phyloP scores from a whole-genome alignment of 106 monocot genomes.

The Hemerocallis citrina region DNA sequence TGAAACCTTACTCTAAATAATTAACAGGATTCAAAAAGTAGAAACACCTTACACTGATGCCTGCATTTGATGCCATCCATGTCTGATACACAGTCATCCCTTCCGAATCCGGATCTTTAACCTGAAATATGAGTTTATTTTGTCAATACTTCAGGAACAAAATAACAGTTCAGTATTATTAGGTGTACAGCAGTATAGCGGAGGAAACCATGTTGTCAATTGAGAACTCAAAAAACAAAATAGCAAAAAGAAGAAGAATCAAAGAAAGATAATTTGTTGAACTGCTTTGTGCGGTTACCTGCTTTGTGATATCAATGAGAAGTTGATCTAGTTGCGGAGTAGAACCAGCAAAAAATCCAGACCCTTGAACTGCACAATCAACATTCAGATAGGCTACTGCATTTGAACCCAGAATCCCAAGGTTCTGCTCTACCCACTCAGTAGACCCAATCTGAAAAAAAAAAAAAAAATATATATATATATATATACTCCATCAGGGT shows the following conservation, averaged over 20 bases:
- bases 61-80: conserved; percentile 40
- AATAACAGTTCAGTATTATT: too few relatives aligned
- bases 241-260: not conserved
- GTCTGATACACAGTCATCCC: conserved; percentile 51
- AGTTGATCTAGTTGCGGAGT: conserved; percentile 86
- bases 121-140: conserved; percentile 24
- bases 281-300: conserved; percentile 26
- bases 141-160: not conserved
- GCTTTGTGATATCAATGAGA: conserved; percentile 54
- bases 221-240: not conserved
- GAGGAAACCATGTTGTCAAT: too few relatives aligned
- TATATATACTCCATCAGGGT: not conserved
- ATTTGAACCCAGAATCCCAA: conserved; percentile 45
- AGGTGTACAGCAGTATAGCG: too few relatives aligned
- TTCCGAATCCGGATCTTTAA: conserved; percentile 61
- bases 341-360: conserved; percentile 62
- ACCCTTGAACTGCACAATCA: conserved; percentile 86
- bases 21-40: not conserved
- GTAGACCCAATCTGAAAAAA: conserved; percentile 95
- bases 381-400: conserved; percentile 89
- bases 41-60: conserved; percentile 44
- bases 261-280: not conserved
- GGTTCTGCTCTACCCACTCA: conserved; percentile 91
- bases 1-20: not conserved
- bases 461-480: too few relatives aligned